Base-by-base conservation (phyloP, 2,329 filamentous ascomycete genomes). In the Pseudogymnoascus sp. region DNA sequence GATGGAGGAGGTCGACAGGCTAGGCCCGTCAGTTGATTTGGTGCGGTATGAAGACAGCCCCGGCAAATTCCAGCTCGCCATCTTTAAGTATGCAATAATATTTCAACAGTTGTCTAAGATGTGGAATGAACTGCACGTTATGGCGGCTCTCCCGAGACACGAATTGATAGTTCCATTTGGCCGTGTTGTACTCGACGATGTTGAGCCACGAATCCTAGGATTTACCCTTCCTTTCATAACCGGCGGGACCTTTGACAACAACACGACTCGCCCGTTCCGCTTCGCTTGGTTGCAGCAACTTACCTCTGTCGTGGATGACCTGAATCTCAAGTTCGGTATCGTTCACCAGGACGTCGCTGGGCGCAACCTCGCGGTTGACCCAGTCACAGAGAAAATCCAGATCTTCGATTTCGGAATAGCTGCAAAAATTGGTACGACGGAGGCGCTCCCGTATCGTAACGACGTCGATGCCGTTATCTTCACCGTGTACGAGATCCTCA, bases 221-320 rank as follows among this genome's bases (percentile, higher is more conserved):
- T 78, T 76, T 63, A 77, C 75, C 11, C 72, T 52, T 16, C 55
- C 61, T 12, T 75, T 69, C 60, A 68, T 77, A 7, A 66, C 73
- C n/a, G 74, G 74, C 19, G 74, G 74, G 12, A 75, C 67, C 2
- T 63, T 75, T 11, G 64, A 68, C 1, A 74, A 71, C 61, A 64
- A 45, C 33, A 68, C 68, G 2, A 68, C 71, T 8, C 41, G 41
- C 5, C 61, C 68, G 1, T 78, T 77, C 60, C 72, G 70, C 64
- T 67, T 78, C 0, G 45, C 71, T 60, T 77, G 73, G 72, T 66
- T 77, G 0, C 63, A 69, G 14, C 75, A 79, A 62, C 71, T 78
- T 0, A 71, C 71, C 0, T 7, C 67, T 0, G 70, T 75, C 4
- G 68, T 77, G 7, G 75, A 78, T 61, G 69, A 73, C 35, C 66